Percentiles rank a stretch among this genome's conserved stretches.
Conservation (phyloP, 2,329 filamentous ascomycete genomes). For the Dactylonectria estremocensis region DNA sequence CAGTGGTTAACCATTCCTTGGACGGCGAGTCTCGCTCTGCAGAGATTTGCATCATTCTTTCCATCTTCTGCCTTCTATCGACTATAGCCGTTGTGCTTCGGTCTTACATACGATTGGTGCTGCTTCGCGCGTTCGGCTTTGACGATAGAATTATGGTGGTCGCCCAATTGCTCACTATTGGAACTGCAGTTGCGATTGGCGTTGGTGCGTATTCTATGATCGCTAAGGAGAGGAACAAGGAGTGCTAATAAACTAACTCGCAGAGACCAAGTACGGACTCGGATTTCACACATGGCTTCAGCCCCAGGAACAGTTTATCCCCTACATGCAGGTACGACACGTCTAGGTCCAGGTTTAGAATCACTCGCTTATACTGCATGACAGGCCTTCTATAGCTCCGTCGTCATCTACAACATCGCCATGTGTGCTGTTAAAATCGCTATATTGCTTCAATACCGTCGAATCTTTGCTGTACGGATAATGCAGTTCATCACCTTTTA, state of each 20-base stretch:
- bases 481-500: constrained; percentile 18
- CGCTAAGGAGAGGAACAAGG: accelerated
- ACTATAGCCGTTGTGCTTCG: constrained; percentile 15
- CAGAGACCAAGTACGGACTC: constrained; percentile 32
- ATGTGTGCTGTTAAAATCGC: constrained; percentile 33
- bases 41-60: constrained; percentile 25
- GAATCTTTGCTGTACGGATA: constrained; percentile 25
- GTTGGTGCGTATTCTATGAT: constrained; percentile 8
- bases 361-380: neutral
- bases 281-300: constrained; percentile 34
- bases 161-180: constrained; percentile 23
- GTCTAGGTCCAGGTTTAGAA: no score
- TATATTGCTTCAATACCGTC: constrained; percentile 31
- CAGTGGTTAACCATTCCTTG: neutral
- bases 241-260: neutral
- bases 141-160: constrained; percentile 30
- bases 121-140: constrained; percentile 27
- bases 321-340: constrained; percentile 30
- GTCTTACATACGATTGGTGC: constrained; percentile 15
- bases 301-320: constrained; percentile 3
- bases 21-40: constrained; percentile 19
- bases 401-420: constrained; percentile 29
- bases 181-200: constrained; percentile 21
- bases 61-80: constrained; percentile 24
- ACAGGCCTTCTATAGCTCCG: constrained; percentile 29